A percentile compares a stretch with the other conserved stretches of the same genome.
Conservation (phyloP, 2,329 filamentous ascomycete species). For the Fusarium sp. region DNA sequence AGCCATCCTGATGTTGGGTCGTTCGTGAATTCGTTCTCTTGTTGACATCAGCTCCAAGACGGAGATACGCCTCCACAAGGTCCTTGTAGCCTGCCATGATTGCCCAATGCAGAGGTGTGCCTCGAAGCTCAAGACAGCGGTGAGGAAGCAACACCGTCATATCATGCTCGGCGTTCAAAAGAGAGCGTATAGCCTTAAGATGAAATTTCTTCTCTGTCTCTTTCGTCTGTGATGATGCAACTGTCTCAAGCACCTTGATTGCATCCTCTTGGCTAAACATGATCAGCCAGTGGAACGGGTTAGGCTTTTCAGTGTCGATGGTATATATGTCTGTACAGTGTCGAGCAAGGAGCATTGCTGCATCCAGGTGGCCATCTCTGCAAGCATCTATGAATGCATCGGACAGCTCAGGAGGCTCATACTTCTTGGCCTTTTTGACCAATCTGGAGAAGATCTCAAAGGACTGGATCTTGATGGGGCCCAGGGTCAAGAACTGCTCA, state of each 20-base stretch:
- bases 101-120: slow-evolving; percentile 1
- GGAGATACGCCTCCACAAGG: background rate
- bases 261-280: background rate
- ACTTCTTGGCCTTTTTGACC: background rate
- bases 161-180: background rate
- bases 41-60: background rate
- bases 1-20: background rate
- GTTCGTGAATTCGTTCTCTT: background rate
- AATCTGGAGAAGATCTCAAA: background rate
- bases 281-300: slow-evolving; percentile 5
- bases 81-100: background rate
- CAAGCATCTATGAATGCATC: background rate
- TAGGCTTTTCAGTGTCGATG: background rate
- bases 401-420: background rate
- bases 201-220: background rate
- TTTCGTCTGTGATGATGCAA: background rate
- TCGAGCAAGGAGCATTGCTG: background rate
- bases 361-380: slow-evolving; percentile 1
- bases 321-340: background rate
- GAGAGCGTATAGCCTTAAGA: background rate
- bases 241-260: background rate
- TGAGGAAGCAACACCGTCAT: background rate
- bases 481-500: background rate
- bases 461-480: background rate
- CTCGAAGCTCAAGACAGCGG: background rate